These are phyloP conservation scores for Vigna trinervia DNA, from an alignment of 306 rosid genomes.

Conservation along the genomic window DNA sequence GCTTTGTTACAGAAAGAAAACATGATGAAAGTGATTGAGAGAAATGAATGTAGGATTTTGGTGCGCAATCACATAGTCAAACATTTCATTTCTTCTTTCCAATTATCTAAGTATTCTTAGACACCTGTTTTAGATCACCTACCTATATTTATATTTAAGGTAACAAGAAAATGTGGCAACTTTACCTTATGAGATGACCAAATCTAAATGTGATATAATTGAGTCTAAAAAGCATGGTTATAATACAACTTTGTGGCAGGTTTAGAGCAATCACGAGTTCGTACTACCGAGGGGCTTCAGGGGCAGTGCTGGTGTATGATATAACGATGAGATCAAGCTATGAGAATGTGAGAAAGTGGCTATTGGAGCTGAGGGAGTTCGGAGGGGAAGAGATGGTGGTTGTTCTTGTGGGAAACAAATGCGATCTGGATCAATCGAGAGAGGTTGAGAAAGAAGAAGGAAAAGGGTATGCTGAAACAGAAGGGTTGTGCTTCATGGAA, in stretches of 20 bases:
- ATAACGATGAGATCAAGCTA: slow-evolving; percentile 64
- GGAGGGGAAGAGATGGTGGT: slow-evolving; percentile 80
- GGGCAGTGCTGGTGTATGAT: slow-evolving; percentile 86
- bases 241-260: slow-evolving; percentile 47
- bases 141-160: background rate
- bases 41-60: slow-evolving; percentile 34
- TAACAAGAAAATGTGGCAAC: no score
- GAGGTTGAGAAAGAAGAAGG: slow-evolving; percentile 79
- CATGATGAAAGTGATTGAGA: slow-evolving; percentile 35
- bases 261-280: slow-evolving; percentile 96
- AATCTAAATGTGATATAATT: no score
- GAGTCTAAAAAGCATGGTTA: background rate
- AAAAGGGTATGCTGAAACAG: slow-evolving; percentile 62
- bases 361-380: slow-evolving; percentile 73
- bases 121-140: background rate
- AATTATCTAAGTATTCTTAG: background rate
- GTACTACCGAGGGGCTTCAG: slow-evolving; percentile 88
- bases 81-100: slow-evolving; percentile 3
- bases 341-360: slow-evolving; percentile 71
- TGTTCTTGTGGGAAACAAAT: slow-evolving; percentile 81
- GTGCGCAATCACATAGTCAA: slow-evolving; percentile 39
- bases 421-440: slow-evolving; percentile 66
- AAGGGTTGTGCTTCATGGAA: slow-evolving; percentile 86
- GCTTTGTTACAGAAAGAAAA: slow-evolving; percentile 13
- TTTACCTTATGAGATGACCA: no score